Percentiles rank a stretch among this genome's conserved stretches.
Evolutionary conservation across 2,329 filamentous ascomycete species (phyloP).

Genomic region (Paecilomyces dactylethromorphus): DNA sequence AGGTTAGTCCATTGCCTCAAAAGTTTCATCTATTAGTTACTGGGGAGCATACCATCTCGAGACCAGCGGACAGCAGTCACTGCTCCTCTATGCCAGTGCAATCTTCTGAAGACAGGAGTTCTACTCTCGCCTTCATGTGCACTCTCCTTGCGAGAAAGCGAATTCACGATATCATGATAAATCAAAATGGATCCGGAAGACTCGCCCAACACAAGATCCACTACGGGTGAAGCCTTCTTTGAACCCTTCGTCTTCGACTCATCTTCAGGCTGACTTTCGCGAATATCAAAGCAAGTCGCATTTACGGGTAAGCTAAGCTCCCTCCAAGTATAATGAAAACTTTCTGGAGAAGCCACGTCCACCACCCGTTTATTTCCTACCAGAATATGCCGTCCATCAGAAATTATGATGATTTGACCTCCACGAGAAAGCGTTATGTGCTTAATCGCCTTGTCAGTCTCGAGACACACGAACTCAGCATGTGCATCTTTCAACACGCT

Average conservation of each 20-base stretch:
- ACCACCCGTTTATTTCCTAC: constrained; percentile 48
- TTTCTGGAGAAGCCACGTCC: constrained; percentile 26
- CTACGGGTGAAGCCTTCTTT: constrained; percentile 29
- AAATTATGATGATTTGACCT: constrained; percentile 32
- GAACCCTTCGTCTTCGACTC: constrained; percentile 2
- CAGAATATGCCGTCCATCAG: constrained; percentile 44
- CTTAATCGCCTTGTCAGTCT: constrained; percentile 21
- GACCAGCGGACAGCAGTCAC: constrained; percentile 90
- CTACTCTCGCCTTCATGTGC: constrained; percentile 34
- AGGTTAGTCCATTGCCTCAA: constrained; percentile 17
- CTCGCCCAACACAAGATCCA: constrained; percentile 76
- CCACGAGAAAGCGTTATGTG: constrained; percentile 20
- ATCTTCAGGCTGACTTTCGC: constrained; percentile 31
- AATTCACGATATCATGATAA: constrained; percentile 67
- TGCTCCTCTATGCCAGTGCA: constrained; percentile 86
- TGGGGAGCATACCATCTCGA: constrained; percentile 60
- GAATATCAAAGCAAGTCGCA: constrained; percentile 62
- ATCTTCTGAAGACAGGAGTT: constrained; percentile 51
- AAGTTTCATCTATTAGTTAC: background rate
- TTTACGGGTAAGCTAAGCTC: constrained; percentile 53
- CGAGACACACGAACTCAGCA: constrained; percentile 15
- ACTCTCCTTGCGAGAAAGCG: constrained; percentile 44
- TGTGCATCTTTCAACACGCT: constrained; percentile 13
- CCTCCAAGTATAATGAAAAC: constrained; percentile 46
- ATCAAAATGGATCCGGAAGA: constrained; percentile 69